Percentiles rank a stretch among this genome's conserved stretches.
Evolutionary conservation across 1,284 basidiomycete genomes (phyloP).

Genomic region (Malassezia sp.): DNA sequence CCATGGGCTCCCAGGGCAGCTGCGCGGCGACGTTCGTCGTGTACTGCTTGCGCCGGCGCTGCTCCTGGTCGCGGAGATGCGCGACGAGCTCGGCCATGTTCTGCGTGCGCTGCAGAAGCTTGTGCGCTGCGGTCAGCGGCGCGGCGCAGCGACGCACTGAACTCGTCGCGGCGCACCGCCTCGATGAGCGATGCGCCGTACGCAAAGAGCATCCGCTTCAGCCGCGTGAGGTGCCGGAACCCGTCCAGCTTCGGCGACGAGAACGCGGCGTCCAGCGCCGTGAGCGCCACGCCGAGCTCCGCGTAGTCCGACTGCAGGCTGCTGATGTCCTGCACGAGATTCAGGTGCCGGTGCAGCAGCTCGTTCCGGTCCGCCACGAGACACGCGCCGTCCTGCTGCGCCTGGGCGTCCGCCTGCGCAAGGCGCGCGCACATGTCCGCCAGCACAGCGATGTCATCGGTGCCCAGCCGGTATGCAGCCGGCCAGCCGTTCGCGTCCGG

Average conservation of each 20-base stretch:
- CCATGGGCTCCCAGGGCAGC: conserved; percentile 35
- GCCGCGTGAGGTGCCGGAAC: conserved; percentile 74
- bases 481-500: conserved; percentile 30
- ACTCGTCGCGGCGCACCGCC: conserved; percentile 76
- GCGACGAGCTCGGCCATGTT: conserved; percentile 44
- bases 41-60: conserved; percentile 27
- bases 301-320: conserved; percentile 43
- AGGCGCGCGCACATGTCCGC: conserved; percentile 18
- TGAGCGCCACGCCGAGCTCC: conserved; percentile 26
- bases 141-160: no score
- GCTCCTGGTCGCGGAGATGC: conserved; percentile 29
- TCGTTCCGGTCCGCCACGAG: conserved; percentile 42
- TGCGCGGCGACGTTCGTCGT: conserved; percentile 23
- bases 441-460: no score
- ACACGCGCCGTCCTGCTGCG: conserved; percentile 20
- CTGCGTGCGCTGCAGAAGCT: conserved; percentile 33
- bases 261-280: conserved; percentile 30
- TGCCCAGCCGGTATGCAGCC: no score
- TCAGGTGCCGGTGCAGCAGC: conserved; percentile 30
- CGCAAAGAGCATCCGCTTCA: conserved; percentile 80
- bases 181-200: conserved; percentile 87
- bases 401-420: neutral
- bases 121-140: no score
- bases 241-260: conserved; percentile 52
- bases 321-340: conserved; percentile 39